These are phyloP conservation scores for Hygrocybe coccinea DNA, from an alignment of 768 basidiomycete genomes.

Conservation along the genomic window DNA sequence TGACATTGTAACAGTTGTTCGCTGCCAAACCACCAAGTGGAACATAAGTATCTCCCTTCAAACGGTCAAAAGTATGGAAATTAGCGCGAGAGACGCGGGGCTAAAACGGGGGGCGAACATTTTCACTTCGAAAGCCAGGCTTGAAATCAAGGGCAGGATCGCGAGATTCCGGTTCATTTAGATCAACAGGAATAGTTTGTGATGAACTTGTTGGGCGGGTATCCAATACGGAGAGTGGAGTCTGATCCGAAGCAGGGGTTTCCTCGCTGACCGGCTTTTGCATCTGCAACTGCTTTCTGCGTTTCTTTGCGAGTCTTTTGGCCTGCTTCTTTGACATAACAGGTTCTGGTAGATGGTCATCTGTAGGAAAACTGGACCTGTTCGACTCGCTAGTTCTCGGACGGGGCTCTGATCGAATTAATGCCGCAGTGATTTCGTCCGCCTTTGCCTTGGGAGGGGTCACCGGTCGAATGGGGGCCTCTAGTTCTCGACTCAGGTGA, in stretches of 20 bases:
- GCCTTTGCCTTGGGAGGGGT: background rate
- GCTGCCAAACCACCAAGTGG: background rate
- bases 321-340: background rate
- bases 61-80: background rate
- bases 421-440: too few relatives aligned
- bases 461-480: background rate
- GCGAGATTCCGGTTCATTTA: background rate
- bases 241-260: too few relatives aligned
- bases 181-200: too few relatives aligned
- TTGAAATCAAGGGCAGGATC: background rate
- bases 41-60: background rate
- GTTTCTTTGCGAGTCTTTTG: background rate
- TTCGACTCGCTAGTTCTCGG: too few relatives aligned
- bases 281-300: background rate
- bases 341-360: background rate
- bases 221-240: too few relatives aligned
- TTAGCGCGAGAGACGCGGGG: background rate
- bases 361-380: background rate
- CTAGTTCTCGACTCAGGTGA: background rate
- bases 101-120: background rate
- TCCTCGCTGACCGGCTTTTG: background rate
- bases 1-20: slow-evolving; percentile 5
- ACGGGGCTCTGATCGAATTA: too few relatives aligned
- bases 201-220: too few relatives aligned
- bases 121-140: background rate